Base-by-base conservation (phyloP, 805 yeast species). In the Kregervanrija delftensis region DNA sequence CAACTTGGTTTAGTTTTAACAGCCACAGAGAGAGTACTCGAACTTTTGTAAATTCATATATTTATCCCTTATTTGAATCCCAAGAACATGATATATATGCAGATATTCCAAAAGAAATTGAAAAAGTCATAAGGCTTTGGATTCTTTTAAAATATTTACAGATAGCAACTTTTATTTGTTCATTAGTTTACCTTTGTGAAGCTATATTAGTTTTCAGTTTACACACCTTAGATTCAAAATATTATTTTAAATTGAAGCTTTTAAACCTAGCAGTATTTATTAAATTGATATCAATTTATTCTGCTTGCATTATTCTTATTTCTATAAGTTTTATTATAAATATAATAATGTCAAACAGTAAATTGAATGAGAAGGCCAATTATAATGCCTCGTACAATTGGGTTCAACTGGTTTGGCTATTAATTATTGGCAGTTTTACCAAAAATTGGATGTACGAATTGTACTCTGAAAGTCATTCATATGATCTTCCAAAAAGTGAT, bases 31-130 rank as follows among this genome's bases (percentile, higher is more conserved):
- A 15, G 16, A 32, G 8, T 3, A 37, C 38, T 15, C 38, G 36
- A n/a, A 11, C 11, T 2, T 50, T 50, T 33, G 38, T 50, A 28
- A 35, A 40, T n/a, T 30, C 44, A 10, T 46, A 43, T 35, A 42
- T 50, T 5, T 50, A 37, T 35, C 52, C 52, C n/a, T 31, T 50
- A 11, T 46, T 33, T 32, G 17, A 33, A 13, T 41, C 46, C 11
- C 45, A 43, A 15, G 22, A 39, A 31, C 16, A 30, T n/a, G 34
- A 15, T 12, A 30, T 22, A 37, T 42, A 35, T 35, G 17, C 33
- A 10, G 36, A 39, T 12, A 32, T 45, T 11, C 43, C 37, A 8
- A 42, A 17, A 17, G 12, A 34, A 15, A 37, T 46, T 44, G 16
- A 40, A 11, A 14, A 16, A 31, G 33, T 46, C 17, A 33, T 46